Evolutionary conservation across 169 alveolate genomes (phyloP).

Genomic region (Prorocentrum cordatum): DNA sequence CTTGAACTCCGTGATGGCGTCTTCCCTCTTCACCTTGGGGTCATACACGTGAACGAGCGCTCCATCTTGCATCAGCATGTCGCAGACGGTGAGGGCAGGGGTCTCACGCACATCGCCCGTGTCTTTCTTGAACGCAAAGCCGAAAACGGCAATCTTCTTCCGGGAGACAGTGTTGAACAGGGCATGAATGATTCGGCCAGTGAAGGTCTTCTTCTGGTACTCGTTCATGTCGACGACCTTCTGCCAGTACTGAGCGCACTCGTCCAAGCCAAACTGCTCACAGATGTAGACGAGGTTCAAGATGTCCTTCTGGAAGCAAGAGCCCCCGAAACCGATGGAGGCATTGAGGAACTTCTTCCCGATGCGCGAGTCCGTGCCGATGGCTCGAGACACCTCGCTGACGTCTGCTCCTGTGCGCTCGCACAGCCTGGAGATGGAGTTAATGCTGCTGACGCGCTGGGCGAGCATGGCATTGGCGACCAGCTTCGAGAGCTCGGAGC

Average conservation of each 20-base stretch:
- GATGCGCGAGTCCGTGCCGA: slow-evolving; percentile 80
- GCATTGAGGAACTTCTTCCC: slow-evolving; percentile 80
- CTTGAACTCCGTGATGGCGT: slow-evolving; percentile 69
- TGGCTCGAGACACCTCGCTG: slow-evolving; percentile 74
- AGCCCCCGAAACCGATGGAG: slow-evolving; percentile 89
- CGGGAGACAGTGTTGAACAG: slow-evolving; percentile 76
- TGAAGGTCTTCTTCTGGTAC: slow-evolving; percentile 46
- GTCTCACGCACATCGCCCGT: slow-evolving; percentile 87
- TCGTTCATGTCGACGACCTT: slow-evolving; percentile 70
- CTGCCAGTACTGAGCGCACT: slow-evolving; percentile 78
- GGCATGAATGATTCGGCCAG: slow-evolving; percentile 9
- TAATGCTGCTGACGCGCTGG: slow-evolving; percentile 83
- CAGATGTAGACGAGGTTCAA: slow-evolving; percentile 78
- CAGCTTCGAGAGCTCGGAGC: slow-evolving; percentile 83
- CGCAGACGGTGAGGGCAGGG: slow-evolving; percentile 74
- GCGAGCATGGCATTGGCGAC: slow-evolving; percentile 87
- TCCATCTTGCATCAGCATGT: slow-evolving; percentile 77
- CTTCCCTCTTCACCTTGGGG: slow-evolving; percentile 74
- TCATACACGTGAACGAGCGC: slow-evolving; percentile 80
- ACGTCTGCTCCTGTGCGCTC: slow-evolving; percentile 85
- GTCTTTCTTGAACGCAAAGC: slow-evolving; percentile 86
- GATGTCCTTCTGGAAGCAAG: slow-evolving; percentile 86
- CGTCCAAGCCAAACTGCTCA: slow-evolving; percentile 76
- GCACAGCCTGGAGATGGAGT: slow-evolving; percentile 80
- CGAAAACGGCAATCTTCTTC: slow-evolving; percentile 80